Conservation (phyloP, 2,329 filamentous ascomycete species). For the Shiraia sp. region DNA sequence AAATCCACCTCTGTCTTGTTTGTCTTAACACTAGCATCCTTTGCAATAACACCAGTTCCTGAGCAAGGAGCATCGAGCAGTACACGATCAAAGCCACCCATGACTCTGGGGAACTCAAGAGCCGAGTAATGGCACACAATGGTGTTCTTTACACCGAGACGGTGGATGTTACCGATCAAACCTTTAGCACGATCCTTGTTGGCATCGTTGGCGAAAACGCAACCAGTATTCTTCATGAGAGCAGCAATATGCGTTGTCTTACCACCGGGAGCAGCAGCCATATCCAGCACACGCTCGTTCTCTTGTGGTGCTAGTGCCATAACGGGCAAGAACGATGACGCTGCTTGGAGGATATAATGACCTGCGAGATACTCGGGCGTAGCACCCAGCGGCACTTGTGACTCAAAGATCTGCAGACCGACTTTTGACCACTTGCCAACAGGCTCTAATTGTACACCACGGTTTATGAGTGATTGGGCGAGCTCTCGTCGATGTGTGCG, state of each 20-base stretch:
- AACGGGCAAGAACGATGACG: conserved; percentile 93
- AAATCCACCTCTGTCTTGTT: conserved; percentile 98
- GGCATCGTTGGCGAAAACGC: conserved; percentile 94
- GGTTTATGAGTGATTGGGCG: conserved; percentile 91
- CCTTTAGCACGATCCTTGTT: conserved; percentile 93
- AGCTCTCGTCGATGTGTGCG: conserved; percentile 77
- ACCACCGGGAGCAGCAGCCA: conserved; percentile 93
- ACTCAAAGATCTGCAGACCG: conserved; percentile 94
- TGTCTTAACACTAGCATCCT: conserved; percentile 95
- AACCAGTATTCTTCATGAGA: conserved; percentile 95
- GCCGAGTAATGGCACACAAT: conserved; percentile 96
- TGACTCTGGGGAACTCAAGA: conserved; percentile 88
- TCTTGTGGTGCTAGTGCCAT: conserved; percentile 97
- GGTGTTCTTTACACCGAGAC: conserved; percentile 88
- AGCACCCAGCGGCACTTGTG: conserved; percentile 82
- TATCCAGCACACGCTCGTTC: conserved; percentile 86
- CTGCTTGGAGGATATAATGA: conserved; percentile 97
- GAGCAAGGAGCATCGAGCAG: conserved; percentile 94
- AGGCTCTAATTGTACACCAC: conserved; percentile 92
- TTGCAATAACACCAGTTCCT: conserved; percentile 95
- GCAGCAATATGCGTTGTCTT: conserved; percentile 97
- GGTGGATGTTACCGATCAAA: conserved; percentile 94
- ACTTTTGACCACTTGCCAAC: conserved; percentile 99
- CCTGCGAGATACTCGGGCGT: conserved; percentile 97
- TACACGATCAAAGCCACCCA: conserved; percentile 94